Evolutionary conservation across 768 basidiomycete genomes (phyloP).

Genomic region (Hebeloma cylindrosporum): DNA sequence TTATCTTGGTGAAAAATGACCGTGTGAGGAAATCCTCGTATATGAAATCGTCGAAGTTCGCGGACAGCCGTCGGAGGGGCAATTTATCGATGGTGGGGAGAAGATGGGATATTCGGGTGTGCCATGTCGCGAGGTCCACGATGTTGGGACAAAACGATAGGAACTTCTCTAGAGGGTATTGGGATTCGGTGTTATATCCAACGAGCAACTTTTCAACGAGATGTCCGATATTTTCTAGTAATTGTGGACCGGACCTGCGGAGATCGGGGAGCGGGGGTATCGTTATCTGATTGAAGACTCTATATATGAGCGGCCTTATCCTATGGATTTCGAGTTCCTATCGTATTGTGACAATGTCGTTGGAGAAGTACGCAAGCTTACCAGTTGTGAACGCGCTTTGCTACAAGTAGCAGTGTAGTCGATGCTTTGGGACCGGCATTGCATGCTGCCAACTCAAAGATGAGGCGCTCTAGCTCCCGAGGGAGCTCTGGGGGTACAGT

Average conservation of each 20-base stretch:
- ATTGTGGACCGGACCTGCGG: too few relatives aligned
- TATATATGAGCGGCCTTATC: background rate
- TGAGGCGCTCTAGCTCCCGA: slow-evolving; percentile 3
- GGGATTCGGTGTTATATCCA: background rate
- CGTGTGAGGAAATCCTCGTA: background rate
- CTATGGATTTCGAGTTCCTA: background rate
- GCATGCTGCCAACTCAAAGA: background rate
- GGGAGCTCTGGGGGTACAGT: background rate
- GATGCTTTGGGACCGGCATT: background rate
- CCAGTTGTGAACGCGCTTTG: slow-evolving; percentile 1
- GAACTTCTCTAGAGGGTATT: background rate
- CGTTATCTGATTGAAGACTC: background rate
- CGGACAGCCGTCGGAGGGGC: background rate
- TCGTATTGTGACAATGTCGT: too few relatives aligned
- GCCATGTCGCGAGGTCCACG: background rate
- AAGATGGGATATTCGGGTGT: background rate
- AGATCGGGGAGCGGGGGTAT: background rate
- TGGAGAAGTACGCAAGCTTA: background rate
- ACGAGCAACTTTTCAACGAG: background rate
- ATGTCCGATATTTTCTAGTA: slow-evolving; percentile 1
- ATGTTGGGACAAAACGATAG: slow-evolving; percentile 1
- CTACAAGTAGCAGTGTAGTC: background rate
- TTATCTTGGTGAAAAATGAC: slow-evolving; percentile 1
- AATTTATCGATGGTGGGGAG: background rate
- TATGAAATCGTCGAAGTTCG: background rate